Evolutionary conservation across 75 land plant species (phyloP), one percentile per base, ranked within the genome.

Genomic region (Ceratopteris richardii): DNA sequence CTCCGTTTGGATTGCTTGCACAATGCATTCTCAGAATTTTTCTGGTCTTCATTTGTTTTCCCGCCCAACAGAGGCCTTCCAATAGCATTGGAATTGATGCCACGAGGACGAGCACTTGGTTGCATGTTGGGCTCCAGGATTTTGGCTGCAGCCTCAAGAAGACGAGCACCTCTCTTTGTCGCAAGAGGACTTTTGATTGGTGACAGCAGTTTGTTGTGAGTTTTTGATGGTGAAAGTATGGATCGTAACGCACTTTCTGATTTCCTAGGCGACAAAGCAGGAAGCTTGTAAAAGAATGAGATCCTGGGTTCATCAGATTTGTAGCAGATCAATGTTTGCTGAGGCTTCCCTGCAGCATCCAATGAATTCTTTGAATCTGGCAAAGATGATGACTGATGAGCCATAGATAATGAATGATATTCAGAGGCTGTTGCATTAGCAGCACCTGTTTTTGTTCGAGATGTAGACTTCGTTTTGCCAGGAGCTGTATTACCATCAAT

Each of bases 91-190:
- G 37, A 33, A 9, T 9, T 33, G 36, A 72, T 40, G 26, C 18
- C 26, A 60, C 56, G 80, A 12, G 48, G 42, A 22, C 60, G 77
- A n/a, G 56, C 12, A 59, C 63, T 51, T n/a, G 68, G 47, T 44
- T 74, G 82, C 31, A 78, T 76, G 51, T 74, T 67, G 6, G 84
- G 82, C 56, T 94, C 96, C 54, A 94, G 71, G 31, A 84, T 81
- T 70, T 77, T 94, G 43, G 87, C 72, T 30, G 96, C 91, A 25
- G 82, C 91, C 65, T 85, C 98, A 74, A 90, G 74, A 50, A 83
- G 51, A 51, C 79, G 70, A 53, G 80, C 79, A 7, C 83, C 82
- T 69, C 71, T 78, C 67, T 61, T 83, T 12, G 75, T 53, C n/a
- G 73, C 74, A 28, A 77, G 66, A 52, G 86, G 80, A 47, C 77